Base-by-base conservation (phyloP, 2,329 filamentous ascomycete species). In the Fusarium sterilihyphosum region DNA sequence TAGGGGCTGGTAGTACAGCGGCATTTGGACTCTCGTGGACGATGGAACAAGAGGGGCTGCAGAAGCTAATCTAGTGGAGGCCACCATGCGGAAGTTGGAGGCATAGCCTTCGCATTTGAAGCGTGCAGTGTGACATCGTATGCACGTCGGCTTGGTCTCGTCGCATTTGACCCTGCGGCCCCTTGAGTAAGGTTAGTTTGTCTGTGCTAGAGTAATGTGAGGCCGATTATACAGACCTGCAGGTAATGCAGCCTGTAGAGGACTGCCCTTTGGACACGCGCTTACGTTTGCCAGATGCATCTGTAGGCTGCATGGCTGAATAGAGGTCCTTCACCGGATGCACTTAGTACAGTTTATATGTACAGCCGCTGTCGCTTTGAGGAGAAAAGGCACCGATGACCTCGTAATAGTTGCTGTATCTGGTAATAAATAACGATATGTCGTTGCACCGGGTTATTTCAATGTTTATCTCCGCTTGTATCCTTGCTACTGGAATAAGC, bases 11-110 rank as follows among this genome's bases (percentile, higher is more conserved):
- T 11, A 24, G 41, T 44, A 44, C 9, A 44, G n/a, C 2, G 41
- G 20, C 6, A 7, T 13, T 2, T 14, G 40, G 40, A 0, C 0
- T 1, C 1, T 41, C 1, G 12, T n/a, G 13, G 40, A 41, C 0
- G 40, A n/a, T 14, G 5, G 1, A 14, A 41, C 40, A 5, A 8
- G 40, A n/a, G 0, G 1, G 10, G 20, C 13, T 9, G 20, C 1
- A 13, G 40, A 22, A 9, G 9, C 20, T 13, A 41, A 41, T 8
- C 22, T 41, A 9, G 8, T 0, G 20, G 41, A 24, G 41, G 41
- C 17, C 41, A 24, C n/a, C 6, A 26, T 20, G 11, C 44, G 24
- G 24, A 46, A 46, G 24, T 46, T 46, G 1, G 44, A 46, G 0
- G 43, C 8, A 4, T 46, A 46, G 24, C 44, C 17, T 46, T 46